Percentiles rank a stretch among this genome's conserved stretches.
phyloP scores from a whole-genome alignment of 306 rosid genomes.

The Vigna nakashimae region DNA sequence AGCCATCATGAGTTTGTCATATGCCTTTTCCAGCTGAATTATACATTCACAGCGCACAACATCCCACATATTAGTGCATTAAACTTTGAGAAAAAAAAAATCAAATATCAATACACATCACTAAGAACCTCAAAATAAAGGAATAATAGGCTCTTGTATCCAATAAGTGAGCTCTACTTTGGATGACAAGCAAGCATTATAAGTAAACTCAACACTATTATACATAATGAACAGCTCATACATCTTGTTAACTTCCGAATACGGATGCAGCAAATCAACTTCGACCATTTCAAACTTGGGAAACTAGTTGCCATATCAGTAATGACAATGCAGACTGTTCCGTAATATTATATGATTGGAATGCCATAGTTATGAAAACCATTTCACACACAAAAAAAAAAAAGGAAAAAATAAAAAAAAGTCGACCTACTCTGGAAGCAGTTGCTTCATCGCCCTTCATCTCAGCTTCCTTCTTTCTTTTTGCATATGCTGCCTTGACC shows the following conservation, averaged over 20 bases:
- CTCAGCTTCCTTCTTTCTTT: constrained; percentile 81
- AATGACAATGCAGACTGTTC: background rate
- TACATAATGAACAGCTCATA: constrained; percentile 10
- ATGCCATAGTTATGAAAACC: background rate
- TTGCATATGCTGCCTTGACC: constrained; percentile 72
- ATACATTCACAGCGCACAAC: constrained; percentile 42
- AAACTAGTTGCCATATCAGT: constrained; percentile 4
- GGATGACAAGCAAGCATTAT: background rate
- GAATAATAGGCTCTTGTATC: background rate
- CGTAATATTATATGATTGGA: background rate
- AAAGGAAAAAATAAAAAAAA: background rate
- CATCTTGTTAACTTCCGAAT: constrained; percentile 12
- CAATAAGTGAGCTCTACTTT: background rate
- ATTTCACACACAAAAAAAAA: background rate
- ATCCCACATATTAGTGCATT: constrained; percentile 39
- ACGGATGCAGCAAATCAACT: constrained; percentile 21
- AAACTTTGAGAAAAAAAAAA: constrained; percentile 38
- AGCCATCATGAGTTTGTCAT: constrained; percentile 96
- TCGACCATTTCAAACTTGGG: constrained; percentile 8
- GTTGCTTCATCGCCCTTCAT: constrained; percentile 77
- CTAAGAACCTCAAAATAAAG: constrained; percentile 13
- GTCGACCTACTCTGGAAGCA: constrained; percentile 71
- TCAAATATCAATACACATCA: background rate
- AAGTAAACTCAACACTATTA: constrained; percentile 8
- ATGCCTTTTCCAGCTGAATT: constrained; percentile 87